These are phyloP conservation scores for Aspergillus taichungensis DNA, from an alignment of 495 filamentous ascomycete genomes.

Conservation along the genomic window DNA sequence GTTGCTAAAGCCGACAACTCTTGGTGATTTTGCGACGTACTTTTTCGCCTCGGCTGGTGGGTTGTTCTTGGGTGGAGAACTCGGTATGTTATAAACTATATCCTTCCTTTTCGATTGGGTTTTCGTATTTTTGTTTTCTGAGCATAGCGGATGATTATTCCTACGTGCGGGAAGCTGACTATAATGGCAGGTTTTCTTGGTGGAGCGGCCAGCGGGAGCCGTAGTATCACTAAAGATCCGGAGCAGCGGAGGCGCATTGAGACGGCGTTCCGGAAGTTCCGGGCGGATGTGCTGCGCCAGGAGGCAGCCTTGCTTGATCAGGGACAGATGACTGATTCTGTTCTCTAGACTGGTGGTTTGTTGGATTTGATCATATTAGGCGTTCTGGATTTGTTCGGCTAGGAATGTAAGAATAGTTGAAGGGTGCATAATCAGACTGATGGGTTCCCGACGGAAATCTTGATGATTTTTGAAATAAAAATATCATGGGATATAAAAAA, in stretches of 20 bases:
- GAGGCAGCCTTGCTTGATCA: constrained; percentile 49
- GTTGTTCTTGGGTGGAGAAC: constrained; percentile 55
- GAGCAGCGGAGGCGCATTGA: constrained; percentile 49
- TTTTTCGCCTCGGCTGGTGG: constrained; percentile 53
- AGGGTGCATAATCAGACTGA: too few species aligned
- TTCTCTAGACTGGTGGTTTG: too few species aligned
- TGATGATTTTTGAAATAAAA: too few species aligned
- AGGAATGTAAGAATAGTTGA: too few species aligned
- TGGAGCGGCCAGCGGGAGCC: constrained; percentile 42
- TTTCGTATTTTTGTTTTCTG: not conserved
- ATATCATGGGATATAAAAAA: too few species aligned
- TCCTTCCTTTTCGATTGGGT: too few species aligned
- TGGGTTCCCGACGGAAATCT: too few species aligned
- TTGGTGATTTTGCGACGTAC: constrained; percentile 56
- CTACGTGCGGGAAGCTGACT: not conserved
- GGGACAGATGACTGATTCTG: constrained; percentile 7
- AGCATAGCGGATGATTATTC: not conserved
- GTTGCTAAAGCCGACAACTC: constrained; percentile 43
- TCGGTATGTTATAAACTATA: constrained; percentile 18
- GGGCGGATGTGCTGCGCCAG: constrained; percentile 50
- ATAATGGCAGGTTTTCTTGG: constrained; percentile 41
- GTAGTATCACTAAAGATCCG: constrained; percentile 44
- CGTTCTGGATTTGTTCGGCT: too few species aligned
- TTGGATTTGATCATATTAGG: too few species aligned
- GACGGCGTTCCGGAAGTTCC: constrained; percentile 54